Evolutionary conservation across 495 filamentous ascomycete species (phyloP), one percentile per base, ranked within the genome.

Genomic region (Xanthoparmelia taractica): DNA sequence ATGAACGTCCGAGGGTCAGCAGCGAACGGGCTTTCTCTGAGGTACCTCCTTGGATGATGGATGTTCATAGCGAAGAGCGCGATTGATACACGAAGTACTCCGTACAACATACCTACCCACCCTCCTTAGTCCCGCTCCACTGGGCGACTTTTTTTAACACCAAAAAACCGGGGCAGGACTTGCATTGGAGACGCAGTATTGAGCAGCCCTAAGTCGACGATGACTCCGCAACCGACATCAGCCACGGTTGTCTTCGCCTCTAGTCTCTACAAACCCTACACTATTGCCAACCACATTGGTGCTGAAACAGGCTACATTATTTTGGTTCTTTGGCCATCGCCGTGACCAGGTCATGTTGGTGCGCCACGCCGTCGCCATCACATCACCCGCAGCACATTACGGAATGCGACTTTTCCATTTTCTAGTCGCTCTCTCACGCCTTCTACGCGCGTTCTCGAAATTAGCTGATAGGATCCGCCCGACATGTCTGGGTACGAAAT

Each of bases 351-450:
- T 63, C 55, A 33, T 40, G 41, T 38, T 36, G 36, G 33, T 57
- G 61, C 55, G 61, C 61, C 56, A 38, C 55, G 34, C 61, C 33
- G 31, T 50, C 45, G 43, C 57, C 40, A 48, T 63, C 55, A 56
- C 57, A 63, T 56, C 61, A 63, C 55, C 61, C 55, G 55, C 61
- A 58, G 50, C 41, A 54, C 25, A 57, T 57, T 56, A 31, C 27
- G 48, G 41, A 41, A 33, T 56, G 27, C 57, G 55, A 55, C 50
- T 56, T 43, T 36, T 56, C 37, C 45, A 31, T 56, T 43, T 36
- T 56, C 37, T 59, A 31, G 57, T 54, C 50, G 27, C 50, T 33
- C 29, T 54, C 29, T 31, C 50, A 54, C 50, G 50, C 50, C 29
- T 54, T 54, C 50, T 54, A 54, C 50, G 50, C 50, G 29, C 15